Base-by-base conservation (phyloP, 2,329 filamentous ascomycete species). In the Verticillium nonalfalfae region DNA sequence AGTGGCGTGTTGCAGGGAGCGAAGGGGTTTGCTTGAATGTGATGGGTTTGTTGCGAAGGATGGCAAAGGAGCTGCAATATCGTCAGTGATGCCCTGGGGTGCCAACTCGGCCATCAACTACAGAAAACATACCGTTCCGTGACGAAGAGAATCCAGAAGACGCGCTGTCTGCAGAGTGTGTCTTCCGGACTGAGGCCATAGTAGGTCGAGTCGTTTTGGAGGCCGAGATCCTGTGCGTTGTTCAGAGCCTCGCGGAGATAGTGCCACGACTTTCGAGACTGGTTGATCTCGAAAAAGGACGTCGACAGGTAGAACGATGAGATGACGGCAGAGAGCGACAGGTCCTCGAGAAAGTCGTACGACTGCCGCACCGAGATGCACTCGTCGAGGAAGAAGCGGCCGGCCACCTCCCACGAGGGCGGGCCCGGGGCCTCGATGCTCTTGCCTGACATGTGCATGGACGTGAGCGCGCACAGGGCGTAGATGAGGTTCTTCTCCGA, bases 71-170 rank as follows among this genome's bases (percentile, higher is more conserved):
- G 65, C 87, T 88, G 60, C 18, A 26, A 9, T 50, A 2, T 10
- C n/a, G 45, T 50, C 9, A 50, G 45, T 21, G 15, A n/a, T 40
- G 14, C 36, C 59, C 56, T 26, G 60, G 57, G 45, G 38, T 21
- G 45, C 36, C 26, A 26, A 35, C 45, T 18, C 13, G 57, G n/a
- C 36, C 36, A 18, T 56, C 11, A 15, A 54, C 26, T 4, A 26
- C 13, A 56, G 1, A 40, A 40, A 31, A 59, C 60, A 57, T 72
- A 84, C 81, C 82, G 79, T 72, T 88, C 85, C 0, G 84, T 84
- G 36, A 87, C 79, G 67, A 87, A 86, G 10, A 88, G 73, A 50
- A 86, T 76, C 85, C 85, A 88, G 68, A 85, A 88, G 7, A 86
- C 76, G 11, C 84, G 76, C 61, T 83, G 77, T 39, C 81, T 79